Evolutionary conservation across 148 eudicot genomes (phyloP).

Genomic region (Fagopyrum esculentum): DNA sequence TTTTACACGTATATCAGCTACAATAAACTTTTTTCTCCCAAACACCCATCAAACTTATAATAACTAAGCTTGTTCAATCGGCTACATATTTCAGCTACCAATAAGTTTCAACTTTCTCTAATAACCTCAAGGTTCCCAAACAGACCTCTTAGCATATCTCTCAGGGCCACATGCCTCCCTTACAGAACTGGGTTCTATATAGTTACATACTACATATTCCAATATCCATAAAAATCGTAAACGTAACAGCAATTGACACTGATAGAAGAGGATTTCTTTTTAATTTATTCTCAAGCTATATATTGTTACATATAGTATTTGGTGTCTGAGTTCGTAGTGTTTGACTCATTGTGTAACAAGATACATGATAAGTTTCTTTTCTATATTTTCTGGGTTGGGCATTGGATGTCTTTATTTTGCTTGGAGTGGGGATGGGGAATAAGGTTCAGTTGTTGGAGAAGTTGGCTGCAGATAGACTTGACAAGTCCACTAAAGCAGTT

Average conservation of each 20-base stretch:
- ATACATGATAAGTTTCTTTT: not conserved
- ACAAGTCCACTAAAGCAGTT: not conserved
- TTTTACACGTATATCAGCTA: too few species aligned
- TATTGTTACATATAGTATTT: not conserved
- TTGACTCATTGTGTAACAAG: not conserved
- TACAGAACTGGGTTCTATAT: too few species aligned
- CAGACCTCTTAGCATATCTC: too few species aligned
- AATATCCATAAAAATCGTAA: too few species aligned
- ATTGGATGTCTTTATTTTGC: not conserved
- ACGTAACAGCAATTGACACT: not conserved
- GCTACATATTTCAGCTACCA: too few species aligned
- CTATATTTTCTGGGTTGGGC: not conserved
- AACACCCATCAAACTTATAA: too few species aligned
- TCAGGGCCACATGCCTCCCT: too few species aligned
- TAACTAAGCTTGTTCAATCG: too few species aligned
- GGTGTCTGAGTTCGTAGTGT: not conserved
- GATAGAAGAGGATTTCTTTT: not conserved
- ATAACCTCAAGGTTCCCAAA: too few species aligned
- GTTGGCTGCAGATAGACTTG: not conserved
- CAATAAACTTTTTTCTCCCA: too few species aligned
- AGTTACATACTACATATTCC: too few species aligned
- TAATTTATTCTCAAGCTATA: not conserved
- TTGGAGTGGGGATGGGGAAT: not conserved
- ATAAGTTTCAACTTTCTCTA: too few species aligned
- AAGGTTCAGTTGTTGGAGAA: not conserved